Percentiles rank a stretch among this genome's conserved stretches.
phyloP scores from a whole-genome alignment of 2,329 filamentous ascomycete species.

The Fusarium sp. region DNA sequence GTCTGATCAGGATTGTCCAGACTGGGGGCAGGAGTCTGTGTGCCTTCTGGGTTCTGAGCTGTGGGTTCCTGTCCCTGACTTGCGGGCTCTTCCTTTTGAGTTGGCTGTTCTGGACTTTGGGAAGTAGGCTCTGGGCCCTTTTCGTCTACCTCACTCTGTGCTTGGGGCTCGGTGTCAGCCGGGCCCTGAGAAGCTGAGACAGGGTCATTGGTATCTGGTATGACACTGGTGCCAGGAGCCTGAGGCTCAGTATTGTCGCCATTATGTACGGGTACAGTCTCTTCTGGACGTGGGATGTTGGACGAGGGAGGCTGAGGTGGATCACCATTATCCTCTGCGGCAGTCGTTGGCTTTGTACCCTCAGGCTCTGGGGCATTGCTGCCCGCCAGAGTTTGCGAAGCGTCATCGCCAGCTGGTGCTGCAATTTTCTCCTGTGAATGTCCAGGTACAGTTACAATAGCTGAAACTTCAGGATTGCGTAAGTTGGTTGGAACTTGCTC shows the following conservation, averaged over 20 bases:
- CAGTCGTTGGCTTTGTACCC: not conserved
- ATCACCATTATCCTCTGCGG: not conserved
- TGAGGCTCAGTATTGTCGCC: not conserved
- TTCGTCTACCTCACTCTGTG: too few relatives aligned
- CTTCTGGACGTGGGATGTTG: not conserved
- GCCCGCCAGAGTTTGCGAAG: not conserved
- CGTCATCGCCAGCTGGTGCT: not conserved
- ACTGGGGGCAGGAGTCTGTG: too few relatives aligned
- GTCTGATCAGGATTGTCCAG: too few relatives aligned
- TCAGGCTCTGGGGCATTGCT: not conserved
- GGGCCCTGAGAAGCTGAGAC: too few relatives aligned
- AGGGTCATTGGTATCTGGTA: too few relatives aligned
- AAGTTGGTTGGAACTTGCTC: not conserved
- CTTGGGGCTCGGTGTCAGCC: too few relatives aligned
- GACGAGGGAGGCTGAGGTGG: not conserved
- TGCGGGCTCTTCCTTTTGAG: too few relatives aligned
- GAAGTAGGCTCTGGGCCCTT: too few relatives aligned
- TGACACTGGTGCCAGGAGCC: not conserved
- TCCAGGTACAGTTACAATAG: not conserved
- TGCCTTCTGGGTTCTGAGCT: too few relatives aligned
- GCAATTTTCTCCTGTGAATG: not conserved
- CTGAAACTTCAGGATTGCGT: not conserved
- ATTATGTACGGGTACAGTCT: not conserved
- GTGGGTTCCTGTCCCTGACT: too few relatives aligned
- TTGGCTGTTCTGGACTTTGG: too few relatives aligned